A percentile compares a stretch with the other conserved stretches of the same genome.
Conservation (phyloP, 1,284 basidiomycete genomes). For the Paramarasmius palmivorus region DNA sequence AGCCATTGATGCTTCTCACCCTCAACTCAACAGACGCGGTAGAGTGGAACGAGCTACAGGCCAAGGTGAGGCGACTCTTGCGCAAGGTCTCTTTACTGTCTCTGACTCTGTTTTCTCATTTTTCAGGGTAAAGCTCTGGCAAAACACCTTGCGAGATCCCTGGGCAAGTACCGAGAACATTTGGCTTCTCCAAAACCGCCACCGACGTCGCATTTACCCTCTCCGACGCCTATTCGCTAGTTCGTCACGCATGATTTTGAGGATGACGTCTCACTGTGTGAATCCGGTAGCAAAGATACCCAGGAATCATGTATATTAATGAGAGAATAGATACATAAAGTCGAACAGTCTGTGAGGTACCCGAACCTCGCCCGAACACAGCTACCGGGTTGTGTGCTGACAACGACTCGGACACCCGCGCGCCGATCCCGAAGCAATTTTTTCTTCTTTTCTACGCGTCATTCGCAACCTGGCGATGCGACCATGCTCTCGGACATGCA, state of each 20-base stretch:
- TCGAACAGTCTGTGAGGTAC: background rate
- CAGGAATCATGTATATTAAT: background rate
- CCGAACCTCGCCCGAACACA: too few relatives aligned
- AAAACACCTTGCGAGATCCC: slow-evolving; percentile 32
- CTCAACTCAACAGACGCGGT: slow-evolving; percentile 60
- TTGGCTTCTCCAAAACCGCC: background rate
- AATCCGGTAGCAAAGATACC: too few relatives aligned
- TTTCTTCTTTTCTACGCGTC: too few relatives aligned
- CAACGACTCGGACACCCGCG: too few relatives aligned
- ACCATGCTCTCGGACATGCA: too few relatives aligned
- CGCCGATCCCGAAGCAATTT: too few relatives aligned
- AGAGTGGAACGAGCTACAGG: slow-evolving; percentile 62
- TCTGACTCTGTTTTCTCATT: background rate
- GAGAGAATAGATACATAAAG: background rate
- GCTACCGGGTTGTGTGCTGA: too few relatives aligned
- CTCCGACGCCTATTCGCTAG: background rate
- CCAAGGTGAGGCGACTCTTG: slow-evolving; percentile 45
- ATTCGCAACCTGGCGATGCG: too few relatives aligned
- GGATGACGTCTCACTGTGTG: background rate
- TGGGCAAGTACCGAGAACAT: too few relatives aligned
- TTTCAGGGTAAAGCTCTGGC: slow-evolving; percentile 56
- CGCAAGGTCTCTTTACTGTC: background rate
- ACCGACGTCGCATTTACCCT: background rate
- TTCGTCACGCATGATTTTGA: too few relatives aligned
- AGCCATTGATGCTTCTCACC: slow-evolving; percentile 66